Base-by-base conservation (phyloP, 208 protist species). In the Novymonas esmeraldas region DNA sequence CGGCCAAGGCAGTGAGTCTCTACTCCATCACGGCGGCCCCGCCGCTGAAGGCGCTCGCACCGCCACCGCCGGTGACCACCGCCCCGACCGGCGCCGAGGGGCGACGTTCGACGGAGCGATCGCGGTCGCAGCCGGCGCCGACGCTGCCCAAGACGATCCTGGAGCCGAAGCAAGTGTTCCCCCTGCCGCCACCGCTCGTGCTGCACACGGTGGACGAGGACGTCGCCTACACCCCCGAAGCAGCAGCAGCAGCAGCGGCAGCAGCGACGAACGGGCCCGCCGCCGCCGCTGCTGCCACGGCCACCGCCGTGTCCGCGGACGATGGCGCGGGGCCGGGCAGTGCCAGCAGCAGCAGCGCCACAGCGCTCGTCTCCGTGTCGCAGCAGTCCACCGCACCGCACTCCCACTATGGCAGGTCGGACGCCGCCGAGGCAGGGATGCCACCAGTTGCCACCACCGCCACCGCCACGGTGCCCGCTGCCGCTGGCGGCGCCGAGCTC, bases 201-300 rank as follows among this genome's bases (percentile, higher is more conserved):
- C 73, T 93, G 58, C 84, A 83, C 57, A 93, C 87, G 5, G 51
- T 93, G 14, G 87, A 93, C n/a, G 38, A 61, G 22, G 56, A 34
- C 26, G 22, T n/a, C 2, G 6, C 36, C 0, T 24, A 36, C 18
- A 26, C 38, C 56, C 13, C 26, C 29, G 33, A 11, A 22, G 36
- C n/a, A 11, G 4, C 22, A n/a, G 36, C n/a, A n/a, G n/a, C n/a
- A n/a, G n/a, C n/a, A n/a, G 10, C 2, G 36, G 22, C 36, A n/a
- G 2, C 22, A 20, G 9, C 22, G 5, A 2, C 13, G 54, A 39
- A 28, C n/a, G 33, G 20, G 33, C 36, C 51, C 49, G n/a, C 44
- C 5, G 39, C 38, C 38, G 45, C 34, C 9, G 34, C 34, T 16
- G 45, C 3, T 33, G 46, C 49, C 24, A 46, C 33, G 22, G n/a